Conservation (phyloP, 164 flowering plant species). For the Liriodendron chinense region DNA sequence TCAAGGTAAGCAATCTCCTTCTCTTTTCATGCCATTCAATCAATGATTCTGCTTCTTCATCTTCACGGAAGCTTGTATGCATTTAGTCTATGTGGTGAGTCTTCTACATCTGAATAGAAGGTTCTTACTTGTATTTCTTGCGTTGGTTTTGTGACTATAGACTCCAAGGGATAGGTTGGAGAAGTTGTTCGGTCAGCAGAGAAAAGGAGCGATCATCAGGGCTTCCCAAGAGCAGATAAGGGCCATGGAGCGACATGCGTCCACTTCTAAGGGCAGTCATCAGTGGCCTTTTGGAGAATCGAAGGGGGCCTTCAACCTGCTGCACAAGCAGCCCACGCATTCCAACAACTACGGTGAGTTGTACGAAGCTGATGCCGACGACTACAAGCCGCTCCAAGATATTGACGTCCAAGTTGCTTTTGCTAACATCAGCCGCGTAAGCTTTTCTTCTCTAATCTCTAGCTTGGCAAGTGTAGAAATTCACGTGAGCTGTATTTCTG, state of each 20-base stretch:
- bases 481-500: neutral
- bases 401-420: conserved; percentile 28
- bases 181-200: conserved; percentile 28
- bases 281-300: conserved; percentile 27
- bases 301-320: conserved; percentile 31
- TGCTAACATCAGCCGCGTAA: conserved; percentile 37
- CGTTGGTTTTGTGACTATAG: conserved; percentile 17
- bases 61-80: too few relatives aligned
- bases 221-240: conserved; percentile 42
- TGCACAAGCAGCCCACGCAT: conserved; percentile 21
- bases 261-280: conserved; percentile 17
- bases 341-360: conserved; percentile 36
- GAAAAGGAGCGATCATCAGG: conserved; percentile 27
- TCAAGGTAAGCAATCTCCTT: conserved; percentile 36
- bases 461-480: neutral
- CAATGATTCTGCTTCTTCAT: too few relatives aligned
- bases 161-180: conserved; percentile 26
- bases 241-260: conserved; percentile 24
- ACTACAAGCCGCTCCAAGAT: conserved; percentile 31
- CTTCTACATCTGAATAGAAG: neutral
- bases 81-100: neutral
- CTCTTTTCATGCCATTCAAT: too few relatives aligned
- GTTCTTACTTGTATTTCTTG: neutral
- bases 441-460: neutral
- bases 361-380: conserved; percentile 23